Conservation (phyloP, 1,139 yeast species). For the Suhomyces guaymorum region DNA sequence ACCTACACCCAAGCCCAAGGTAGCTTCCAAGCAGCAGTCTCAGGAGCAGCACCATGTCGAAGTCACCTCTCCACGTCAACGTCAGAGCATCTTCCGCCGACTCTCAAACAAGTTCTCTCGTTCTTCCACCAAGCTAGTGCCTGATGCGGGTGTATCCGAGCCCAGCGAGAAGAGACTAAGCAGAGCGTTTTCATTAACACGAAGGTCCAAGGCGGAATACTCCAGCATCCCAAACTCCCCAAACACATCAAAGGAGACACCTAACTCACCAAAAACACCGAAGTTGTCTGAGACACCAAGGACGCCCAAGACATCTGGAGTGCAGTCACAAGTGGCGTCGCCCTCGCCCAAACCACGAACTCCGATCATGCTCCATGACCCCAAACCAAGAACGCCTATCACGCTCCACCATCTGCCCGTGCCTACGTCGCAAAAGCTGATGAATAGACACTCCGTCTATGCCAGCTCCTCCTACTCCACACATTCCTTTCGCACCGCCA, state of each 20-base stretch:
- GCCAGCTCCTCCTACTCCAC: background rate
- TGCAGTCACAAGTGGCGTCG: no score
- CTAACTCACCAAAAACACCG: no score
- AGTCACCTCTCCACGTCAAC: slow-evolving; percentile 3
- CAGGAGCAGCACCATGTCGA: no score
- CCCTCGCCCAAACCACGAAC: background rate
- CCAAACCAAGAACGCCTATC: no score
- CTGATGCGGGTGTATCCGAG: no score
- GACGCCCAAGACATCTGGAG: no score
- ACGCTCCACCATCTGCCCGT: no score
- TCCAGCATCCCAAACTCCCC: background rate
- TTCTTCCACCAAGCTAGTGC: slow-evolving; percentile 1
- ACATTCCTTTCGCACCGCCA: background rate
- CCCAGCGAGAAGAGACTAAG: slow-evolving; percentile 2
- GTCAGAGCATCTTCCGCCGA: slow-evolving; percentile 6
- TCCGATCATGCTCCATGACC: slow-evolving; percentile 4
- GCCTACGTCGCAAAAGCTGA: no score
- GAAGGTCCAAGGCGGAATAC: slow-evolving; percentile 1
- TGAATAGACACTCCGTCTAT: slow-evolving; percentile 6
- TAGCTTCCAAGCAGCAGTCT: no score
- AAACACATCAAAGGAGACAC: no score
- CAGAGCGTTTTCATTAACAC: slow-evolving; percentile 8
- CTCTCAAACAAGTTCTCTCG: slow-evolving; percentile 5
- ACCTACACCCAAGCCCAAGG: background rate
- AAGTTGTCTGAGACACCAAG: no score